Percentiles rank a stretch among this genome's conserved stretches.
Evolutionary conservation across 208 protist genomes (phyloP).

Genomic region (Trypanosoma cruzi): DNA sequence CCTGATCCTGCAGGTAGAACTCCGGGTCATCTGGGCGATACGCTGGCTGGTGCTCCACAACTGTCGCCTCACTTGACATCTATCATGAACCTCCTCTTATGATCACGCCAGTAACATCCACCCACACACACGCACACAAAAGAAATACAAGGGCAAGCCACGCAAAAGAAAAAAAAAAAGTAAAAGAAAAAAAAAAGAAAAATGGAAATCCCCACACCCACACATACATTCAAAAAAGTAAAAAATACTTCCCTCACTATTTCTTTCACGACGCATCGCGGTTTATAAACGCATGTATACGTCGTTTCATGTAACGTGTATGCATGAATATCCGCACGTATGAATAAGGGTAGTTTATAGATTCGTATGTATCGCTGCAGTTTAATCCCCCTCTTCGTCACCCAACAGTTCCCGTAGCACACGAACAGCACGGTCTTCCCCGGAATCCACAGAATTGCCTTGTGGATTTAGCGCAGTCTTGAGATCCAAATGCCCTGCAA

Average conservation of each 20-base stretch:
- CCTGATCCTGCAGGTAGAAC: conserved; percentile 16
- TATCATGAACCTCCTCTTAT: background rate
- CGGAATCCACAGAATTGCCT: background rate
- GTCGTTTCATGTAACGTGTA: too few species aligned
- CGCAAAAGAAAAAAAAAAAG: too few species aligned
- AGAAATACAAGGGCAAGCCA: too few species aligned
- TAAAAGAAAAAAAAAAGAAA: too few species aligned
- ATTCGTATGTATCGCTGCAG: background rate
- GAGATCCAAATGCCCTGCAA: conserved; percentile 36
- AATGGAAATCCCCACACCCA: too few species aligned
- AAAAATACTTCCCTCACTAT: too few species aligned
- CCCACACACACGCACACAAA: too few species aligned
- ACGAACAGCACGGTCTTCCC: conserved; percentile 2
- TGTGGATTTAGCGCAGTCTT: background rate
- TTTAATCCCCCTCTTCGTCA: conserved; percentile 9
- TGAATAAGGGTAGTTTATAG: background rate
- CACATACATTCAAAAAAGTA: too few species aligned
- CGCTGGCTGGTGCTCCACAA: background rate
- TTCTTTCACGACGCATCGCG: too few species aligned
- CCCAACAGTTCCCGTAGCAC: conserved; percentile 26
- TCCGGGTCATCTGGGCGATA: conserved; percentile 23
- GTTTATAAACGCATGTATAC: background rate
- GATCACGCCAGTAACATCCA: background rate
- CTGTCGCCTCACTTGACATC: conserved; percentile 4
- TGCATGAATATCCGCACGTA: background rate